Base-by-base conservation (phyloP, 139 green algal genomes). In the Picochlorum sp. region DNA sequence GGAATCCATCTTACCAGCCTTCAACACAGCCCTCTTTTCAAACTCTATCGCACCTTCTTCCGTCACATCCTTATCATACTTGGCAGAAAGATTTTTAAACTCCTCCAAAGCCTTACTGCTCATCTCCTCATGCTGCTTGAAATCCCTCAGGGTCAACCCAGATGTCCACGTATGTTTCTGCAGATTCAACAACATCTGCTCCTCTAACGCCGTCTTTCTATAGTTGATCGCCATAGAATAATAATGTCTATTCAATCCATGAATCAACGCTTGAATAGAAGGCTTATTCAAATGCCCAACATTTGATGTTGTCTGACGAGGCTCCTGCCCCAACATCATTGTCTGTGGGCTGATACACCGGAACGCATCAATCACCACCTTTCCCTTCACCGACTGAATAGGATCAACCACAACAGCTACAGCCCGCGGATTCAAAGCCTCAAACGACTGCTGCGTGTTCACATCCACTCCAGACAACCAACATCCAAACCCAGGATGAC, bases 211-310 rank as follows among this genome's bases (percentile, higher is more conserved):
- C 52, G 97, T 95, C 86, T 99, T 99, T 45, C 88, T 78, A 77
- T 98, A 98, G 72, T 91, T 96, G 75, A 99, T 99, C 55, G 82
- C 87, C n/a, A 99, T 96, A 65, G 81, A 93, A 85, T 99, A 99
- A 77, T 99, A 99, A 82, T 99, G 94, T 41, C 94, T 73, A 82
- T 98, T 98, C 15, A 98, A 83, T 49, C 92, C 92, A 65, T 98
- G 92, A 77, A 98, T 98, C 34, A 98, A 82, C 7, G 92, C 83
- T 70, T 96, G 89, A 65, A 99, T 99, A 64, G 85, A 95, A 0
- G 94, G 94, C 78, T 98, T 98, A 77, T 99, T 91, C 2, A 99
- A 85, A 60, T 97, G 92, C 0, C 94, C 94, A 45, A 99, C 65
- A 75, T 99, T 99, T 45, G 78, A 92, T 23, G 94, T 99, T 14